Conservation (phyloP, 148 eudicot species). For the Amaranthus cruentus region DNA sequence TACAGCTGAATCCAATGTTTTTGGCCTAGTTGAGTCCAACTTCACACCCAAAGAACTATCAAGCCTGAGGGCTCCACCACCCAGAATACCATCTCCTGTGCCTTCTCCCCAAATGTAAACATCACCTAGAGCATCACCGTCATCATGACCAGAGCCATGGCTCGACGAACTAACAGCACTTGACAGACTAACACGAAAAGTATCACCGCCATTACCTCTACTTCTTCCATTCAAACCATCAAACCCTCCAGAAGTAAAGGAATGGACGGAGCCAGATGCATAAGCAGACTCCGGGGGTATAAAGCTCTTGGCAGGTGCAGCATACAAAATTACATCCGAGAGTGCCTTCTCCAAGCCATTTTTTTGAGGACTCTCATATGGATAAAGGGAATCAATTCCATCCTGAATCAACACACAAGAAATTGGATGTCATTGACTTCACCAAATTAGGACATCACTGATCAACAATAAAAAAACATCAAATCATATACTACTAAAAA, state of each 20-base stretch:
- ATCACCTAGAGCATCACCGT: slow-evolving; percentile 50
- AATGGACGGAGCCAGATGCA: slow-evolving; percentile 36
- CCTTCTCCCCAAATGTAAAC: slow-evolving; percentile 75
- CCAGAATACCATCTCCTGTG: slow-evolving; percentile 47
- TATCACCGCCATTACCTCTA: slow-evolving; percentile 43
- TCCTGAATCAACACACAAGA: slow-evolving; percentile 24
- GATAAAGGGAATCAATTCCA: slow-evolving; percentile 35
- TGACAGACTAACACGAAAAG: slow-evolving; percentile 56
- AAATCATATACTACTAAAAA: background rate
- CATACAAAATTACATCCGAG: slow-evolving; percentile 46
- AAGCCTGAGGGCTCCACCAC: slow-evolving; percentile 39
- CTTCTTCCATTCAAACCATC: slow-evolving; percentile 37
- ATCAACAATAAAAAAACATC: background rate
- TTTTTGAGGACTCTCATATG: slow-evolving; percentile 41
- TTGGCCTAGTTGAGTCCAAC: slow-evolving; percentile 48
- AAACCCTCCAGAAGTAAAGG: slow-evolving; percentile 42
- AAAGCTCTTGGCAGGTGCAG: slow-evolving; percentile 30
- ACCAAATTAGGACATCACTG: background rate
- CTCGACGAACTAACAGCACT: slow-evolving; percentile 70
- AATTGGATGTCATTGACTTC: slow-evolving; percentile 4
- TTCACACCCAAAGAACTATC: slow-evolving; percentile 28
- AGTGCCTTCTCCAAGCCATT: slow-evolving; percentile 52
- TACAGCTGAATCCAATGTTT: slow-evolving; percentile 52
- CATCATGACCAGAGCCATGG: slow-evolving; percentile 60
- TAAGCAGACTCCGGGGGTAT: slow-evolving; percentile 35